phyloP scores from a whole-genome alignment of 441 rosid species.

The Erodium chrysanthum region DNA sequence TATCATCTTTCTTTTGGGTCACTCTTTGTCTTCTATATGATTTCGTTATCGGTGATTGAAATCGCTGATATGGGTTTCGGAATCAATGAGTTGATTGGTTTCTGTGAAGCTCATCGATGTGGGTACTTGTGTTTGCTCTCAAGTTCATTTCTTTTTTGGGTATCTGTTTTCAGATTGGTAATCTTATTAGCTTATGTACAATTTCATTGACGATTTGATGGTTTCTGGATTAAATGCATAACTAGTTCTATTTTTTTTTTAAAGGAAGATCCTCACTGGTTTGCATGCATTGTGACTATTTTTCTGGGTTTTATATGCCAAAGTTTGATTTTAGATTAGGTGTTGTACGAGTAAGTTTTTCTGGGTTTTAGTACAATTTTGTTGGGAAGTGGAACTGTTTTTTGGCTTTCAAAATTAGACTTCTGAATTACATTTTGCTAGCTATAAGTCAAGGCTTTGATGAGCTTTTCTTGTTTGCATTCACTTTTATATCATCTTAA shows the following conservation, averaged over 20 bases:
- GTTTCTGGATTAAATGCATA: not conserved
- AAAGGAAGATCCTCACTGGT: not conserved
- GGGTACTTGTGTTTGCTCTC: not conserved
- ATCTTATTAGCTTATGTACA: not conserved
- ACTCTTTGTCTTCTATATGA: not conserved
- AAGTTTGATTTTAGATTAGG: not conserved
- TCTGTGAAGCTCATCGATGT: not conserved
- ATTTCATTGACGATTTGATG: not conserved
- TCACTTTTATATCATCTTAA: too few relatives aligned
- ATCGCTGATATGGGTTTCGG: not conserved
- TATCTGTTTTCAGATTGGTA: not conserved
- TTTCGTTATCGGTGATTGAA: not conserved
- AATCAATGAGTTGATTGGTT: not conserved
- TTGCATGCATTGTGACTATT: not conserved
- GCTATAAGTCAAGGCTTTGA: not conserved
- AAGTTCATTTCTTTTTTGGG: not conserved
- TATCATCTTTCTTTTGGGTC: not conserved
- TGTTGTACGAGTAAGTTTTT: not conserved
- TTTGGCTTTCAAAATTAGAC: not conserved
- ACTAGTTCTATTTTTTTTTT: not conserved
- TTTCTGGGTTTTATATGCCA: not conserved
- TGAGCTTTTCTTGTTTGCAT: not conserved
- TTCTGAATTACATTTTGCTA: not conserved
- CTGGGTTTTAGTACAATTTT: not conserved
- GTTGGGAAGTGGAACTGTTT: not conserved